Percentiles rank a stretch among this genome's conserved stretches.
Conservation (phyloP, 2,329 filamentous ascomycete species). For the Apiospora malaysiana region DNA sequence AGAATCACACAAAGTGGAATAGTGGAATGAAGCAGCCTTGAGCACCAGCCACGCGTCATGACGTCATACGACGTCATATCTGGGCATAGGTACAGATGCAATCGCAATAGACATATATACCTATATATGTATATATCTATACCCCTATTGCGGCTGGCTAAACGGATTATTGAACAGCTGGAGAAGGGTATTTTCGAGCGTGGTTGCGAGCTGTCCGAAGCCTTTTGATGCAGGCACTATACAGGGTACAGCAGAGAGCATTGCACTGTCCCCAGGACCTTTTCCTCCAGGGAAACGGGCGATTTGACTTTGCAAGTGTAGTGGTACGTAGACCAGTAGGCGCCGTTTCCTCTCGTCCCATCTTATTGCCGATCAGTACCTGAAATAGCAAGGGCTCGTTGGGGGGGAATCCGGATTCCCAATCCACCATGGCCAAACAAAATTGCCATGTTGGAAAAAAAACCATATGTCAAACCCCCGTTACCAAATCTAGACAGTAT, state of each 20-base stretch:
- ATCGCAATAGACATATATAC: too few relatives aligned
- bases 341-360: slow-evolving; percentile 1
- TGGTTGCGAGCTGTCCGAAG: background rate
- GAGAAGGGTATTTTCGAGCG: too few relatives aligned
- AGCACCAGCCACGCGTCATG: background rate
- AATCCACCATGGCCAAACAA: slow-evolving; percentile 10
- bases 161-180: background rate
- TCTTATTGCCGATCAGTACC: slow-evolving; percentile 3
- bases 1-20: too few relatives aligned
- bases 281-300: background rate
- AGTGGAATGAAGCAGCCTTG: too few relatives aligned
- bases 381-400: background rate
- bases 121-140: too few relatives aligned
- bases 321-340: background rate
- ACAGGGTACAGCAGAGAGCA: too few relatives aligned
- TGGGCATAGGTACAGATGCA: background rate
- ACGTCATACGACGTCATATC: background rate
- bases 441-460: slow-evolving; percentile 11
- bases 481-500: background rate
- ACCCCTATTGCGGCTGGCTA: too few relatives aligned
- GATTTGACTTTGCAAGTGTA: background rate
- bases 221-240: background rate
- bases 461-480: background rate
- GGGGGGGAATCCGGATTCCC: background rate
- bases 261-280: background rate